A percentile compares a stretch with the other conserved stretches of the same genome.
Conservation (phyloP, 2,329 filamentous ascomycete species). For the Fusarium sp. region DNA sequence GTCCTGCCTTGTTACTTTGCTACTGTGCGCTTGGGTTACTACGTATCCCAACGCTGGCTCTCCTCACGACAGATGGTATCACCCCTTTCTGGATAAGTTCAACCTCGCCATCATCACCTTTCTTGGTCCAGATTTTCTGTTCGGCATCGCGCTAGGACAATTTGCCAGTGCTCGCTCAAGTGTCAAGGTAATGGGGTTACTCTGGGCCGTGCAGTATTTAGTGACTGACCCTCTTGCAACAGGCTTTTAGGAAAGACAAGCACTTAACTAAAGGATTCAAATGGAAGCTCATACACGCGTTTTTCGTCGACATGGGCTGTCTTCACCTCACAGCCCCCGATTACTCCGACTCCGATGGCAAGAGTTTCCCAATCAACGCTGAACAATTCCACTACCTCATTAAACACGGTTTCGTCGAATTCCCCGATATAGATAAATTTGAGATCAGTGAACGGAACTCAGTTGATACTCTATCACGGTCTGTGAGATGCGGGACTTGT, state of each 20-base stretch:
- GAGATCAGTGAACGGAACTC: conserved; percentile 48
- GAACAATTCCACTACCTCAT: conserved; percentile 49
- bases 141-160: conserved; percentile 50
- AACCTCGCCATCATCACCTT: conserved; percentile 51
- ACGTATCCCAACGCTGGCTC: conserved; percentile 53
- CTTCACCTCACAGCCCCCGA: conserved; percentile 49
- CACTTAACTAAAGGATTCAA: conserved; percentile 12
- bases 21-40: conserved; percentile 55
- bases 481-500: not conserved
- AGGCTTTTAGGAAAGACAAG: conserved; percentile 11
- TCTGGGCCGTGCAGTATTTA: not conserved
- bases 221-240: not conserved
- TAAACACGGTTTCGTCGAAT: conserved; percentile 44
- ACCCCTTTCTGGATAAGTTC: conserved; percentile 48
- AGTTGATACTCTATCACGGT: conserved; percentile 45
- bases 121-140: conserved; percentile 52
- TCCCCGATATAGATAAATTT: conserved; percentile 37
- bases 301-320: conserved; percentile 52
- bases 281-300: conserved; percentile 45
- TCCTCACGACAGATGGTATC: conserved; percentile 45
- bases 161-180: conserved; percentile 49
- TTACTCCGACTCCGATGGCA: conserved; percentile 7
- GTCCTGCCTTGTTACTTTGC: conserved; percentile 53
- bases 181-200: conserved; percentile 35
- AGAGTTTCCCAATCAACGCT: conserved; percentile 51